A percentile compares a stretch with the other conserved stretches of the same genome.
phyloP scores from a whole-genome alignment of 2,329 filamentous ascomycete genomes.

The Microdochium bolleyi region DNA sequence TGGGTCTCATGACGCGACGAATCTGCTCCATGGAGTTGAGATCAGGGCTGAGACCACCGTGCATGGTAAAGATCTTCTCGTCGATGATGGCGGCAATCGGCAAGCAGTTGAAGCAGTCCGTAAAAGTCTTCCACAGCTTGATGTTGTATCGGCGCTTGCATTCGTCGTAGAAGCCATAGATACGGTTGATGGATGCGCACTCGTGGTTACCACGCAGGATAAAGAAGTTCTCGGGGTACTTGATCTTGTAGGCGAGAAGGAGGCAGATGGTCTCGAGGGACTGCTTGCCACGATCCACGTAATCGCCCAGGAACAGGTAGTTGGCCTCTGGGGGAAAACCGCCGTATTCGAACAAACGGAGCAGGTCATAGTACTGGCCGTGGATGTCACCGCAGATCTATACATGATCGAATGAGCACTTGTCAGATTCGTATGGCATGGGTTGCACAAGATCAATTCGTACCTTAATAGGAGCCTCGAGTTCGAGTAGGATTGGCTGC shows the following conservation, averaged over 20 bases:
- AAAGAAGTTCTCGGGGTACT: slow-evolving; percentile 99
- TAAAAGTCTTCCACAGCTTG: slow-evolving; percentile 99
- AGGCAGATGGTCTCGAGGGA: slow-evolving; percentile 98
- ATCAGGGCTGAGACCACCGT: slow-evolving; percentile 93
- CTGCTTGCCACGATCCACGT: slow-evolving; percentile 98
- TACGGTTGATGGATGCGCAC: slow-evolving; percentile 96
- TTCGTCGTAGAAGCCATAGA: slow-evolving; percentile 99
- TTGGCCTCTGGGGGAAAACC: slow-evolving; percentile 98
- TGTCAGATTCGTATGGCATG: not conserved
- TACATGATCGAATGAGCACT: not conserved
- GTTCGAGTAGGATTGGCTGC: slow-evolving; percentile 93
- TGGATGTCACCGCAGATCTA: slow-evolving; percentile 99
- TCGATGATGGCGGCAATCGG: slow-evolving; percentile 98
- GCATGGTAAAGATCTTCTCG: slow-evolving; percentile 99
- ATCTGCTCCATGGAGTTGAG: slow-evolving; percentile 99
- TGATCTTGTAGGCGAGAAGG: slow-evolving; percentile 97
- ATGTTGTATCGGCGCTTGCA: slow-evolving; percentile 99
- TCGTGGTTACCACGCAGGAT: slow-evolving; percentile 98
- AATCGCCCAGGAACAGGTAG: slow-evolving; percentile 98
- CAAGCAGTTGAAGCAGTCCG: slow-evolving; percentile 98
- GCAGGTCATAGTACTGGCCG: slow-evolving; percentile 96
- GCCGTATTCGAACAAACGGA: slow-evolving; percentile 96
- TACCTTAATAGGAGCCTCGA: slow-evolving; percentile 99
- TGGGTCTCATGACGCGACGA: slow-evolving; percentile 95
- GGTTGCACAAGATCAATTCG: slow-evolving; percentile 11